phyloP scores from a whole-genome alignment of 1,284 basidiomycete genomes.

The Apiotrichum porosum region DNA sequence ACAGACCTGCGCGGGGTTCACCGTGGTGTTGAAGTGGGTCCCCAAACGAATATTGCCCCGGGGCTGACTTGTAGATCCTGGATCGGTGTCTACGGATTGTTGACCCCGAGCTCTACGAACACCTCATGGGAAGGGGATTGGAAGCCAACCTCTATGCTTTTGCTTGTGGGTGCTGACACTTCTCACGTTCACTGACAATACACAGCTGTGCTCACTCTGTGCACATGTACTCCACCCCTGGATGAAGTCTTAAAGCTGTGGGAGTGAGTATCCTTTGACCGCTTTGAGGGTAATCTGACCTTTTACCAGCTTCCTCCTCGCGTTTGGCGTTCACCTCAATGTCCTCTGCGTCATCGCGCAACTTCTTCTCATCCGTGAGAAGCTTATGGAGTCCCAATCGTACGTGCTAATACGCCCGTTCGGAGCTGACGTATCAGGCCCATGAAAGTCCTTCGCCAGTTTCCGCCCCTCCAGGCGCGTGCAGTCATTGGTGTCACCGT shows the following conservation, averaged over 20 bases:
- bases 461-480: constrained; percentile 81
- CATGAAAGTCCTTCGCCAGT: constrained; percentile 90
- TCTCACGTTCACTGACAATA: too few species aligned
- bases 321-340: constrained; percentile 93
- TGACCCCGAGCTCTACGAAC: constrained; percentile 74
- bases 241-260: constrained; percentile 90
- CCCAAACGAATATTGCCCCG: background rate
- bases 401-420: constrained; percentile 51
- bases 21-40: constrained; percentile 75
- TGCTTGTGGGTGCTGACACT: constrained; percentile 62
- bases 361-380: constrained; percentile 78
- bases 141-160: constrained; percentile 98
- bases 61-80: constrained; percentile 59
- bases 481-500: constrained; percentile 88
- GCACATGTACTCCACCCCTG: constrained; percentile 92
- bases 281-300: background rate
- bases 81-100: constrained; percentile 87
- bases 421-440: constrained; percentile 57
- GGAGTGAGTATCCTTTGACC: constrained; percentile 55
- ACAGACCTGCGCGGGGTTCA: constrained; percentile 94
- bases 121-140: constrained; percentile 85
- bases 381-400: constrained; percentile 80
- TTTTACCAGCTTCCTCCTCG: constrained; percentile 66
- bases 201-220: constrained; percentile 83
- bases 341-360: constrained; percentile 95